A percentile compares a stretch with the other conserved stretches of the same genome.
Evolutionary conservation across 139 green algal genomes (phyloP).

Genomic region (Volvox africanus): DNA sequence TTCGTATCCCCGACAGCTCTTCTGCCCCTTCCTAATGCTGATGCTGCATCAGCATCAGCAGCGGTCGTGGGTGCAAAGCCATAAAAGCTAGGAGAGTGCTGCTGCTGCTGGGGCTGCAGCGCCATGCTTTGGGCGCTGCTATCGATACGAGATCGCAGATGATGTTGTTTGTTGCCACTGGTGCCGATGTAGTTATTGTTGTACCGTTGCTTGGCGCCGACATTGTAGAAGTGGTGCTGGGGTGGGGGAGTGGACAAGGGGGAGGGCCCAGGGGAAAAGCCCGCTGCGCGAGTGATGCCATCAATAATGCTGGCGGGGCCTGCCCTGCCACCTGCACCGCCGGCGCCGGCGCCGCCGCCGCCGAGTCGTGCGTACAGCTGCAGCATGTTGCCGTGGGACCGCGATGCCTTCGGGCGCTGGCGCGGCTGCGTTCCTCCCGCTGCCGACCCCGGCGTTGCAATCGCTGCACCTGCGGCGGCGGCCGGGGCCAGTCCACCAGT

Average conservation of each 20-base stretch:
- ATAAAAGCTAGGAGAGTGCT: neutral
- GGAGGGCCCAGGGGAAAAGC: neutral
- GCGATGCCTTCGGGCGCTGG: neutral
- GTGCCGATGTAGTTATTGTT: too few species aligned
- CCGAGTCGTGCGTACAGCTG: neutral
- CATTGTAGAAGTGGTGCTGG: neutral
- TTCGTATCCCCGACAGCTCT: too few species aligned
- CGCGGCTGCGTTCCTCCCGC: neutral
- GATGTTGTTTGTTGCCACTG: neutral
- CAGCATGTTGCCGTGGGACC: slow-evolving; percentile 10
- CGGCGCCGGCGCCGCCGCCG: neutral
- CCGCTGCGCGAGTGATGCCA: neutral
- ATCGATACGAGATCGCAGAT: neutral
- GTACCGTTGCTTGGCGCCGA: too few species aligned
- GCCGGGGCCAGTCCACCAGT: too few species aligned
- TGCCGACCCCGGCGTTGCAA: neutral
- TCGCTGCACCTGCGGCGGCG: neutral
- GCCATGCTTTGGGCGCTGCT: neutral
- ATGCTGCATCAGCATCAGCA: neutral
- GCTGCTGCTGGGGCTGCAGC: slow-evolving; percentile 1
- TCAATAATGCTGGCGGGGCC: neutral
- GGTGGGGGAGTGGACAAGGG: neutral
- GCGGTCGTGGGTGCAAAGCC: neutral
- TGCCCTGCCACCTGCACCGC: neutral
- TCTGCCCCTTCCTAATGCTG: neutral